Percentiles rank a stretch among this genome's conserved stretches.
phyloP scores from a whole-genome alignment of 352 stramenopile species.

The Ophiocytium majus region DNA sequence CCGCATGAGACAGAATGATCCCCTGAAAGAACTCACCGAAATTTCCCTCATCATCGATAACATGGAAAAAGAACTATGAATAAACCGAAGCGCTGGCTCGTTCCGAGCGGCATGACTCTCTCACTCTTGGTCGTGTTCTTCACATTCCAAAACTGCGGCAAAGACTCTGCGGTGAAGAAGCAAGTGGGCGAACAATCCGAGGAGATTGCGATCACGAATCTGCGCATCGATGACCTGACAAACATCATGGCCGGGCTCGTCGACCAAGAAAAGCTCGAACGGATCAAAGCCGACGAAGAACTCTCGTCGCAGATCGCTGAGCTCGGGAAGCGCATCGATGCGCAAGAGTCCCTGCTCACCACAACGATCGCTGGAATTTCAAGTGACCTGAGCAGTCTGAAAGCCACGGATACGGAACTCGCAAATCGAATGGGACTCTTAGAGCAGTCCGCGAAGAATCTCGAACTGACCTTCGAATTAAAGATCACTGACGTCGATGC shows the following conservation, averaged over 20 bases:
- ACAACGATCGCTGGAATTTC: not conserved
- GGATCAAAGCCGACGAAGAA: not conserved
- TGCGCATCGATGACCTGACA: not conserved
- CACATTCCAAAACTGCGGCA: conserved; percentile 5
- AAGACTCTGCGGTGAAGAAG: not conserved
- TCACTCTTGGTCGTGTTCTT: conserved; percentile 4
- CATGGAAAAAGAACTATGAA: conserved; percentile 18
- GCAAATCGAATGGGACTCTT: not conserved
- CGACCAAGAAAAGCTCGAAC: not conserved
- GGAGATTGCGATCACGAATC: not conserved
- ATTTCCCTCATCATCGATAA: conserved; percentile 5
- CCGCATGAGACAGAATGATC: not conserved
- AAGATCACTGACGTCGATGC: not conserved
- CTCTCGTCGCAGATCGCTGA: not conserved
- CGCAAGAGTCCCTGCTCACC: not conserved
- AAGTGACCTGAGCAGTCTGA: not conserved
- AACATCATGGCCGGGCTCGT: not conserved
- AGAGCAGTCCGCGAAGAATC: conserved; percentile 2
- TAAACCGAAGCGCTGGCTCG: not conserved
- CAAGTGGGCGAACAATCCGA: not conserved
- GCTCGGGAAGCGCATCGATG: not conserved
- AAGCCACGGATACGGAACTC: not conserved
- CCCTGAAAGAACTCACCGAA: not conserved
- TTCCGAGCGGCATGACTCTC: not conserved
- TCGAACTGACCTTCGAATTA: not conserved